These are phyloP conservation scores for Cystobasidium pallidum DNA, from an alignment of 1,284 basidiomycete genomes.

Conservation along the genomic window DNA sequence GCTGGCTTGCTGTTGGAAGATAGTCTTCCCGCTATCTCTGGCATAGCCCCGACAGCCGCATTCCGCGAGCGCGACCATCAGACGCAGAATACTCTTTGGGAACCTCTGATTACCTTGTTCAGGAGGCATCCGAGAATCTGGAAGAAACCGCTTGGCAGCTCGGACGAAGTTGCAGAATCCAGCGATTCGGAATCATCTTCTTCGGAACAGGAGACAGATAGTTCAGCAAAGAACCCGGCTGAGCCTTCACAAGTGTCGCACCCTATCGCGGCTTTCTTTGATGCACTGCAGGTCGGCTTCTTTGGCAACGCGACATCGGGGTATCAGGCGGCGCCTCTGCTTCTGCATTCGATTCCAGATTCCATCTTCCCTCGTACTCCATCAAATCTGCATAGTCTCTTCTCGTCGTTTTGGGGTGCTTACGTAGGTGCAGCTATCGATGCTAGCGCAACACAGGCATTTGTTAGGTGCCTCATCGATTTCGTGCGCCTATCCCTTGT, in stretches of 20 bases:
- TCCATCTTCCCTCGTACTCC: slow-evolving; percentile 57
- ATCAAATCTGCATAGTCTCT: slow-evolving; percentile 60
- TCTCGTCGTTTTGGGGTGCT: slow-evolving; percentile 75
- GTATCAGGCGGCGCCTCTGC: slow-evolving; percentile 74
- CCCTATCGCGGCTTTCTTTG: slow-evolving; percentile 61
- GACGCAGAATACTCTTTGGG: slow-evolving; percentile 50
- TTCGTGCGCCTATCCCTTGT: background rate
- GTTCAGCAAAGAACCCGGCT: background rate
- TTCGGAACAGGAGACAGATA: slow-evolving; percentile 38
- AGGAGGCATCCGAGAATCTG: slow-evolving; percentile 53
- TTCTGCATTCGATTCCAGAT: slow-evolving; percentile 75
- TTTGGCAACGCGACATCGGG: slow-evolving; percentile 72
- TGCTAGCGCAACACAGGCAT: slow-evolving; percentile 59
- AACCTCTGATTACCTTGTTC: slow-evolving; percentile 52
- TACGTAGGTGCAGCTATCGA: slow-evolving; percentile 68
- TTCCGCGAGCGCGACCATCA: slow-evolving; percentile 53
- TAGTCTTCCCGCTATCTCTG: slow-evolving; percentile 28
- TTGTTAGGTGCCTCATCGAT: slow-evolving; percentile 20
- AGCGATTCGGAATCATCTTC: slow-evolving; percentile 44
- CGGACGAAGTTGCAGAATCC: slow-evolving; percentile 16
- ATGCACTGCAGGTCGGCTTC: slow-evolving; percentile 74
- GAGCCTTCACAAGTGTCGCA: slow-evolving; percentile 24
- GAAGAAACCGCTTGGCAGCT: slow-evolving; percentile 45
- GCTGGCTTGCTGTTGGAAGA: background rate
- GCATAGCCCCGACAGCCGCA: slow-evolving; percentile 50